A percentile compares a stretch with the other conserved stretches of the same genome.
These are phyloP conservation scores for Conticribra guillardii DNA, from an alignment of 108 stramenopile species.

Conservation along the genomic window DNA sequence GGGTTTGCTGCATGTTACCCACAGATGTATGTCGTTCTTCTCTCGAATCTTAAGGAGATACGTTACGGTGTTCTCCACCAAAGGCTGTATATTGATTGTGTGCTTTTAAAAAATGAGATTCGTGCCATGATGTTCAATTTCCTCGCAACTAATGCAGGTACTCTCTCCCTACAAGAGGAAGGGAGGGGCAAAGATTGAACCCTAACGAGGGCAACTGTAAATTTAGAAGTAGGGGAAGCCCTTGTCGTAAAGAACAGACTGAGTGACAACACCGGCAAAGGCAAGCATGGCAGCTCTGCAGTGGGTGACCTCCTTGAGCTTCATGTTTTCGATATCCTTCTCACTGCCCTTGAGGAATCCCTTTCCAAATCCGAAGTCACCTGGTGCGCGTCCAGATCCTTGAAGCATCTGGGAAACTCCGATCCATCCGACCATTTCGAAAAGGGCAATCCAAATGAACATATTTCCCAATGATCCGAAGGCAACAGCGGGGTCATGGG, in stretches of 20 bases:
- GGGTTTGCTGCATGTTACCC: too few relatives aligned
- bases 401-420: constrained; percentile 87
- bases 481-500: constrained; percentile 81
- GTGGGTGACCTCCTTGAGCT: constrained; percentile 92
- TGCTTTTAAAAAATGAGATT: too few relatives aligned
- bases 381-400: constrained; percentile 92
- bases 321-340: constrained; percentile 73
- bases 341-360: constrained; percentile 71
- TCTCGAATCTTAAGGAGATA: too few relatives aligned
- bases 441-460: constrained; percentile 73
- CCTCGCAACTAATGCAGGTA: not conserved
- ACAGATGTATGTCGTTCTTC: too few relatives aligned
- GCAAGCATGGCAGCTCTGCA: constrained; percentile 96
- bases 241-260: constrained; percentile 89
- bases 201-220: too few relatives aligned
- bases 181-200: too few relatives aligned
- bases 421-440: constrained; percentile 69
- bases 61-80: too few relatives aligned
- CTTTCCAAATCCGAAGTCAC: constrained; percentile 92
- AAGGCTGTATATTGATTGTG: too few relatives aligned
- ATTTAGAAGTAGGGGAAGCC: constrained; percentile 84
- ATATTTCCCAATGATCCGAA: constrained; percentile 84
- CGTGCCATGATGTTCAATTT: too few relatives aligned
- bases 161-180: not conserved
- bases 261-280: constrained; percentile 92